Base-by-base conservation (phyloP, 306 rosid genomes). In the Castanea crenata region DNA sequence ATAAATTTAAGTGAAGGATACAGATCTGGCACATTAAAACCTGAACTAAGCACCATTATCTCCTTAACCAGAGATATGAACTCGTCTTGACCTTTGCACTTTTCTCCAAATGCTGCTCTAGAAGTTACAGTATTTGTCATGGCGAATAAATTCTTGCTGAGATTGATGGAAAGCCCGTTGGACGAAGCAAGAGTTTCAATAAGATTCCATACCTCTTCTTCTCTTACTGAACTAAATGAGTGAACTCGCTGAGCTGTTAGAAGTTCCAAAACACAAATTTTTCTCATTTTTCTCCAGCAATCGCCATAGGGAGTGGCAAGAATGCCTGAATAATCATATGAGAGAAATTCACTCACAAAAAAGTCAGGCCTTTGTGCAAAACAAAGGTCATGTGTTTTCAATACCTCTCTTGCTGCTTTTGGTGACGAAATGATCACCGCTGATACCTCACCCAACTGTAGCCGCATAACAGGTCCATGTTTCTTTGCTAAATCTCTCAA, bases 401-500 rank as follows among this genome's bases (percentile, higher is more conserved):
- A 0, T 6, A 87, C 62, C 32, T 84, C 84, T 6, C 15, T 72
- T 5, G 87, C 87, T 25, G 15, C 34, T 27, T 81, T 76, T 7
- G 86, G 64, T 11, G 87, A 84, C 4, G 87, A 84, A 38, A 84
- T 27, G 4, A 81, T 51, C 31, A 78, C 15, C 12, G 5, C 8
- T 1, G 49, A 83, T 6, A 23, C 41, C n/a, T 79, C 83, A 4
- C 81, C 86, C 6, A 83, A 55, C 64, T 80, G 62, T 0, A 86
- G 76, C 29, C 83, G 85, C 41, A 86, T 61, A 15, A 86, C 38
- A 31, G 80, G 81, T 1, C 89, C 89, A 21, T 86, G 55, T 51
- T 20, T 74, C 52, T 52, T 20, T 55, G 80, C 77, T 76, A 85
- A 69, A 29, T 69, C 21, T 74, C 72, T 61, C 3, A 74, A 20